These are phyloP conservation scores for Botrytis squamosa DNA, from an alignment of 2,329 filamentous ascomycete species.

Conservation along the genomic window DNA sequence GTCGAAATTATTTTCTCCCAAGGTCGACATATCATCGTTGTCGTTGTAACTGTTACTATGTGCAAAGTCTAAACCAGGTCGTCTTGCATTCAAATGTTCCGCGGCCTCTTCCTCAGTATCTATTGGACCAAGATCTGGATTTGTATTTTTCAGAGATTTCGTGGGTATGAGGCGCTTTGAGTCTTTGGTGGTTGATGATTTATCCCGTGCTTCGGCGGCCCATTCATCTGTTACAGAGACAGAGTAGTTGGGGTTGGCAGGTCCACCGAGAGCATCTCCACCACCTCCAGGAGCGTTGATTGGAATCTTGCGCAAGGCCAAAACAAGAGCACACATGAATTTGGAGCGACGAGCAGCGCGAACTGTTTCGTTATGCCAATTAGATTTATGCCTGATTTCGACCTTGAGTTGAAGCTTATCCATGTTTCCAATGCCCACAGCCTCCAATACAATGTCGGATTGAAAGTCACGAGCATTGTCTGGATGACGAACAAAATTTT, in stretches of 20 bases:
- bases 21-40: constrained; percentile 18
- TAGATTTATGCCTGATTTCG: constrained; percentile 87
- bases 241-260: constrained; percentile 77
- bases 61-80: constrained; percentile 28
- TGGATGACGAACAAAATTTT: constrained; percentile 75
- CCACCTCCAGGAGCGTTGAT: constrained; percentile 80
- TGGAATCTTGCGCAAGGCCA: constrained; percentile 82
- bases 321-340: constrained; percentile 91
- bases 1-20: constrained; percentile 21
- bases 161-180: constrained; percentile 62
- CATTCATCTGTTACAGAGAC: constrained; percentile 71
- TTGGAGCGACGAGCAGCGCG: constrained; percentile 82
- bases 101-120: constrained; percentile 43
- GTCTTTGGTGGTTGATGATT: constrained; percentile 60
- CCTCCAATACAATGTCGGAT: constrained; percentile 74
- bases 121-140: constrained; percentile 29
- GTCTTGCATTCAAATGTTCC: constrained; percentile 40
- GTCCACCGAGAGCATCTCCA: constrained; percentile 57
- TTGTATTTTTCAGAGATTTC: constrained; percentile 22
- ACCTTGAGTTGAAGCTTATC: constrained; percentile 84
- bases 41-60: constrained; percentile 39
- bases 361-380: constrained; percentile 84
- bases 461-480: constrained; percentile 93
- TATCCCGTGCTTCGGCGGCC: constrained; percentile 62
- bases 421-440: constrained; percentile 77